Conservation (phyloP, 192 early-diverging fungal species). For the Podila minutissima region DNA sequence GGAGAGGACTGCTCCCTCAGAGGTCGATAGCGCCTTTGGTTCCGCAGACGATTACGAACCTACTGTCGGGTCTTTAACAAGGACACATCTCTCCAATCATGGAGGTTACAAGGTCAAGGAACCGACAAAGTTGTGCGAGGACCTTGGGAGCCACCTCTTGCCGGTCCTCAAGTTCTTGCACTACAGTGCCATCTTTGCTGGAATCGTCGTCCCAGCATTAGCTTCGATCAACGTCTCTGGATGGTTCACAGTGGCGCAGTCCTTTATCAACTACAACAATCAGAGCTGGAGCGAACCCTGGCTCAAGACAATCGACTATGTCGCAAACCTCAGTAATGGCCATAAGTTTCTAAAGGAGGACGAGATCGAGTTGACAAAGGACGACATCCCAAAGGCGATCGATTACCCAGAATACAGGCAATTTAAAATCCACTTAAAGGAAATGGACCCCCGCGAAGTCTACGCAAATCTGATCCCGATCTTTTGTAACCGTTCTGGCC, state of each 20-base stretch:
- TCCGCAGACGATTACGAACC: not conserved
- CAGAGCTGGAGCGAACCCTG: constrained; percentile 9
- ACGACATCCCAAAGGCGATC: constrained; percentile 1
- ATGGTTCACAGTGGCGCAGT: not conserved
- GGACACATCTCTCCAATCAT: constrained; percentile 7
- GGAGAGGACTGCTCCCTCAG: not conserved
- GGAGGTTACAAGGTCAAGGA: constrained; percentile 1
- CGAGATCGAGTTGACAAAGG: no score
- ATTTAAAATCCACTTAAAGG: not conserved
- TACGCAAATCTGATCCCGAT: constrained; percentile 2
- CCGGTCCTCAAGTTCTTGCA: constrained; percentile 1
- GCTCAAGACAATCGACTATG: not conserved
- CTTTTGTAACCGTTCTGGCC: not conserved
- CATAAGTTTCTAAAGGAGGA: not conserved
- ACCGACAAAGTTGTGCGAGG: not conserved
- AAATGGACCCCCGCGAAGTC: not conserved
- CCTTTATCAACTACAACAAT: constrained; percentile 5
- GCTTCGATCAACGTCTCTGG: not conserved
- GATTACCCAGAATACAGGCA: constrained; percentile 4
- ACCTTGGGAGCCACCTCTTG: not conserved
- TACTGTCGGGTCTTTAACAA: not conserved
- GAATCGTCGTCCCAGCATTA: constrained; percentile 1
- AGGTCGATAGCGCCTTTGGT: not conserved
- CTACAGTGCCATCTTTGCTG: constrained; percentile 1
- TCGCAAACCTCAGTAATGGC: not conserved